Percentiles rank a stretch among this genome's conserved stretches.
phyloP scores from a whole-genome alignment of 1,284 basidiomycete species.

The Apiotrichum mycotoxinovorans region DNA sequence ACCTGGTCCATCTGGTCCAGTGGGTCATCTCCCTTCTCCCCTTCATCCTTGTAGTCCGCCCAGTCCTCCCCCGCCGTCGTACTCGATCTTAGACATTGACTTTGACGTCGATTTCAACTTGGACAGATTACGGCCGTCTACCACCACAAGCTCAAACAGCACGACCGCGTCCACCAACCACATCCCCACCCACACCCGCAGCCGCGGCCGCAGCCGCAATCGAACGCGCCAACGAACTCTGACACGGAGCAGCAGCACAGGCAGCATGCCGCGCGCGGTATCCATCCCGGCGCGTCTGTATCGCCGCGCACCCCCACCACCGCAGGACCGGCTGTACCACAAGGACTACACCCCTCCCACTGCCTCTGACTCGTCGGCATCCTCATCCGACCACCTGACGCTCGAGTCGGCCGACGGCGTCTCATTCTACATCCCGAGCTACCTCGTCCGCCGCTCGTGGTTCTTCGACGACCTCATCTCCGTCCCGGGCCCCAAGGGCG shows the following conservation, averaged over 20 bases:
- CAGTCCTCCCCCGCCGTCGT: too few relatives aligned
- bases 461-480: conserved; percentile 1
- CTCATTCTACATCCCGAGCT: background rate
- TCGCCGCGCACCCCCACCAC: conserved; percentile 1
- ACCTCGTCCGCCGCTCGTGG: background rate
- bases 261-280: background rate
- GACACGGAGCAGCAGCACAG: background rate
- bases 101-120: too few relatives aligned
- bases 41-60: too few relatives aligned
- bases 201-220: too few relatives aligned
- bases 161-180: too few relatives aligned
- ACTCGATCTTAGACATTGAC: too few relatives aligned
- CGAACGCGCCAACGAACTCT: too few relatives aligned
- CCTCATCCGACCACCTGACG: background rate
- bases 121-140: too few relatives aligned
- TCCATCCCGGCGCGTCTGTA: background rate
- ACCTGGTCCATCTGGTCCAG: too few relatives aligned
- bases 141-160: too few relatives aligned
- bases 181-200: too few relatives aligned
- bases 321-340: background rate
- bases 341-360: background rate
- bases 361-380: background rate
- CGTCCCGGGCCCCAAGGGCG: background rate
- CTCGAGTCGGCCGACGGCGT: conserved; percentile 1
- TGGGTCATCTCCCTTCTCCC: too few relatives aligned